Percentiles rank a stretch among this genome's conserved stretches.
phyloP scores from a whole-genome alignment of 192 early-diverging fungal genomes.

The Coemansia sp. region DNA sequence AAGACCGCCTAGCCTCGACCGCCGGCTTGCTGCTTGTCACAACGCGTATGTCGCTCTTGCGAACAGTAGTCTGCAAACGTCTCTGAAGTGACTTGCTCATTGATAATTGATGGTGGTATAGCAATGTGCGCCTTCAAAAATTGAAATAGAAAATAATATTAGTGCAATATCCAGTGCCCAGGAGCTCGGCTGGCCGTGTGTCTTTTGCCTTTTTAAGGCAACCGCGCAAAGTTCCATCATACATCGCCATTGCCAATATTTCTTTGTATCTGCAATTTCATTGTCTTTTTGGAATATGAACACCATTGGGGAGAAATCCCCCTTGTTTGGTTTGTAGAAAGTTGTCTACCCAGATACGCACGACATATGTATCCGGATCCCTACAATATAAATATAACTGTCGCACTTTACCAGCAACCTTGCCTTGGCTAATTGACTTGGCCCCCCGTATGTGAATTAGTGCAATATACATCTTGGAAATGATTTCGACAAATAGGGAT shows the following conservation, averaged over 20 bases:
- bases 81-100: constrained; percentile 19
- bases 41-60: constrained; percentile 50
- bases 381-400: background rate
- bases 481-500: background rate
- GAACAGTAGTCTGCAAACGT: constrained; percentile 21
- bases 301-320: background rate
- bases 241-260: background rate
- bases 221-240: background rate
- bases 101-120: background rate
- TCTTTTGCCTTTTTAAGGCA: background rate
- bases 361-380: background rate
- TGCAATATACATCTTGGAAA: background rate
- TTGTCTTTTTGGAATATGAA: background rate
- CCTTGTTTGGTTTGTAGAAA: background rate
- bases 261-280: background rate
- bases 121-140: background rate
- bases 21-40: constrained; percentile 11
- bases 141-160: background rate
- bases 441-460: background rate
- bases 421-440: background rate
- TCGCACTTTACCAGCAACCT: background rate
- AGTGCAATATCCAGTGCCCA: background rate
- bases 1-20: constrained; percentile 11
- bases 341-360: background rate
- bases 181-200: background rate